Conservation (phyloP, 2,329 filamentous ascomycete genomes). For the Diaporthe batatas region DNA sequence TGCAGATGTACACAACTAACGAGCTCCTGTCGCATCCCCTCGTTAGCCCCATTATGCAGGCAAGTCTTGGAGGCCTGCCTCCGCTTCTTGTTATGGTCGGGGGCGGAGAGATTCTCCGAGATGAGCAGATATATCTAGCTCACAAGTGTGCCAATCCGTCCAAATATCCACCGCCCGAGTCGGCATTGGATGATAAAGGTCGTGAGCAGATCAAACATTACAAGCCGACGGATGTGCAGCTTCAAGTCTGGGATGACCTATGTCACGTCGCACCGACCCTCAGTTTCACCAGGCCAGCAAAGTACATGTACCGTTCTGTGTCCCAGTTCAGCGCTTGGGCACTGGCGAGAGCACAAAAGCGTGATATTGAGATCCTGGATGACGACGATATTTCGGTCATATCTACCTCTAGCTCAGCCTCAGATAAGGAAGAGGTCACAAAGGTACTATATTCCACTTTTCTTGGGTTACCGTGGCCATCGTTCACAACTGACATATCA, state of each 20-base stretch:
- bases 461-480: not conserved
- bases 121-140: slow-evolving; percentile 95
- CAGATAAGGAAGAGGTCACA: slow-evolving; percentile 45
- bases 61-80: slow-evolving; percentile 89
- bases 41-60: slow-evolving; percentile 89
- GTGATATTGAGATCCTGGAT: slow-evolving; percentile 83
- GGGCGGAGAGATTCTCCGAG: slow-evolving; percentile 88
- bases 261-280: slow-evolving; percentile 93
- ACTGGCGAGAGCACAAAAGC: slow-evolving; percentile 83
- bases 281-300: slow-evolving; percentile 96
- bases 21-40: slow-evolving; percentile 87
- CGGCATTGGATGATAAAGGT: slow-evolving; percentile 73
- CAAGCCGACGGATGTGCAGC: slow-evolving; percentile 88
- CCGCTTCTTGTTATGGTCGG: slow-evolving; percentile 89
- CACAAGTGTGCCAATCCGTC: slow-evolving; percentile 92
- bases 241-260: slow-evolving; percentile 96
- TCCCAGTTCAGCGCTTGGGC: slow-evolving; percentile 96
- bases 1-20: slow-evolving; percentile 81
- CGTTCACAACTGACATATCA: not conserved
- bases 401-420: slow-evolving; percentile 67
- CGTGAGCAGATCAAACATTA: slow-evolving; percentile 73
- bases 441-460: slow-evolving; percentile 41
- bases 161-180: slow-evolving; percentile 78
- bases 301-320: slow-evolving; percentile 93
- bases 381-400: slow-evolving; percentile 84